Evolutionary conservation across 164 flowering plant species (phyloP), one percentile per base, ranked within the genome.

Genomic region (Tetrastigma voinierianum): DNA sequence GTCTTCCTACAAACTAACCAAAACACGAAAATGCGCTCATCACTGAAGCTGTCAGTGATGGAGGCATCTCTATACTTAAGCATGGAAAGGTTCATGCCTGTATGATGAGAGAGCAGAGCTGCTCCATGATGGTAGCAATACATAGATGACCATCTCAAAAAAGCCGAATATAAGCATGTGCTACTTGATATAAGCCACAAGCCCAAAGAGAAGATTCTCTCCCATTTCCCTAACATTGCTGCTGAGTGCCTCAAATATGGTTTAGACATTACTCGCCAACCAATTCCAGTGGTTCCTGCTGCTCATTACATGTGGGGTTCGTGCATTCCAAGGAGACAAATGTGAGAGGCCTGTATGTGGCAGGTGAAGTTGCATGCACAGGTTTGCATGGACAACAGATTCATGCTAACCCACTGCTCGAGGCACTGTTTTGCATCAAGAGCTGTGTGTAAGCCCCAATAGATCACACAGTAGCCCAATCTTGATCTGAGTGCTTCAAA

Each of bases 251-350:
- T 92, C 60, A 70, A 61, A n/a, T 67, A 82, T 58, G 99, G 97
- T 54, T 70, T 95, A 21, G 99, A 95, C 74, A 95, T 95, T 56
- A 95, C 97, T 16, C 66, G 73, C 10, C 80, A 89, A 55, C 97
- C 99, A 46, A 92, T 95, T 24, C 99, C 99, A 0, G 97, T 95
- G 17, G 97, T 92, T 45, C 99, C 99, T 14, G 99, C 99, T 51
- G 99, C 99, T 32, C 99, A 95, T 76, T 95, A 95, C 81, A 90
- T 95, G 96, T 95, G 99, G 99, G 13, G 97, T 95, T 48, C 99
- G 94, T 2, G 93, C 99, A 51, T 93, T 95, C 15, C 81, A 86
- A 40, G 43, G 97, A 95, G 76, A 95, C 99, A 1, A 88, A 92
- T 62, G 87, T 95, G 15, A 61, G 32, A 17, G 99, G 97, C 25